phyloP scores from a whole-genome alignment of 768 basidiomycete species.

The Mycena metata region DNA sequence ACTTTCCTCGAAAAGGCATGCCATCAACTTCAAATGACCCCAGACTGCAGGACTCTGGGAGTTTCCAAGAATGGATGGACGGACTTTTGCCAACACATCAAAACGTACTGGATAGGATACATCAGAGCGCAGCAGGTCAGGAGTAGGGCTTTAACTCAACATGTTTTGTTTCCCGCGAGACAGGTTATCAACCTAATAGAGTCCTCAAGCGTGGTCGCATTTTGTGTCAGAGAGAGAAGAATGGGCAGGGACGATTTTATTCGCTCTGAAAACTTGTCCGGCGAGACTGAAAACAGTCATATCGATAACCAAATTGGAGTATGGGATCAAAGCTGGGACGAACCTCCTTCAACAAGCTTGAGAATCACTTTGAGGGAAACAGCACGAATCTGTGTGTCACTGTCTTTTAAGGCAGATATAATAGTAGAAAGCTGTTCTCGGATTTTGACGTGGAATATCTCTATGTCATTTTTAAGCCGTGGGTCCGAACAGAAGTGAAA shows the following conservation, averaged over 20 bases:
- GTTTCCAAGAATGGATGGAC: not conserved
- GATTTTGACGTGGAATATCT: not conserved
- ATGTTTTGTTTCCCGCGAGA: conserved; percentile 4
- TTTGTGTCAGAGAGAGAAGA: conserved; percentile 11
- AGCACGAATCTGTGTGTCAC: not conserved
- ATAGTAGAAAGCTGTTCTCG: not conserved
- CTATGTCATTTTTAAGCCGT: not conserved
- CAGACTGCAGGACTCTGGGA: not conserved
- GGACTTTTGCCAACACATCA: not conserved
- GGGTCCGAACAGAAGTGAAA: not conserved
- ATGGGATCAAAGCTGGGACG: not conserved
- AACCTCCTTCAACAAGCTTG: conserved; percentile 5
- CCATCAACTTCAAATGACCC: conserved; percentile 14
- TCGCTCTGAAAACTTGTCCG: conserved; percentile 2
- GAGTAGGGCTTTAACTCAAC: not conserved
- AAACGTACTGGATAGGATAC: not conserved
- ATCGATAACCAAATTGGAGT: not conserved
- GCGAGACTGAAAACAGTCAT: not conserved
- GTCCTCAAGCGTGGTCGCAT: not conserved
- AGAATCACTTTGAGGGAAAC: conserved; percentile 7
- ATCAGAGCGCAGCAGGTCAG: not conserved
- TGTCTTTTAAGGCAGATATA: not conserved
- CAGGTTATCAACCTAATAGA: not conserved
- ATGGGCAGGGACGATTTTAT: conserved; percentile 10
- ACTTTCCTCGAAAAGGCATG: conserved; percentile 12